Evolutionary conservation across 257 asterid genomes (phyloP).

Genomic region (Catharanthus roseus): DNA sequence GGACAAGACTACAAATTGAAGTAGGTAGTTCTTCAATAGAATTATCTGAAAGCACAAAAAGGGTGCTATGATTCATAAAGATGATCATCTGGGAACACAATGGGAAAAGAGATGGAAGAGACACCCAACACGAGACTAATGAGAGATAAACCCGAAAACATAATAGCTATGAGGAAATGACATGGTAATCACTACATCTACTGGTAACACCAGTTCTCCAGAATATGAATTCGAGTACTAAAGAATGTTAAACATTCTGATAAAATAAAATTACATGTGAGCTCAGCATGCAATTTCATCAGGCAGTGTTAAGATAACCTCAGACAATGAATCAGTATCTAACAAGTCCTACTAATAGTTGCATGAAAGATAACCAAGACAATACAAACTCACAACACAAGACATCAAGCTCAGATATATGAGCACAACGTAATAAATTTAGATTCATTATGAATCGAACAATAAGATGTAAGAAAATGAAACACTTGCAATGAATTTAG

Average conservation of each 20-base stretch:
- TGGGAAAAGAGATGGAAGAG: constrained; percentile 1
- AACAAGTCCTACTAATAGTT: neutral
- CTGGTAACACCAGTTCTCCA: neutral
- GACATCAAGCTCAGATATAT: neutral
- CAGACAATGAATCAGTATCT: neutral
- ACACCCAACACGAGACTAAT: neutral
- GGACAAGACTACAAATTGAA: constrained; percentile 75
- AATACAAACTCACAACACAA: neutral
- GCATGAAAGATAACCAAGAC: neutral
- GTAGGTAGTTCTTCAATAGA: constrained; percentile 81
- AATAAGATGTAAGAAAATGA: neutral
- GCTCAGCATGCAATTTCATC: neutral
- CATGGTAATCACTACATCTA: neutral
- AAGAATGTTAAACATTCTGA: neutral
- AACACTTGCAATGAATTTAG: neutral
- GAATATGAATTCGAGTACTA: neutral
- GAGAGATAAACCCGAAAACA: neutral
- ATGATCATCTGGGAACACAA: neutral
- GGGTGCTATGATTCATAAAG: constrained; percentile 2
- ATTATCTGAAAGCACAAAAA: constrained; percentile 50
- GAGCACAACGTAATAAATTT: neutral
- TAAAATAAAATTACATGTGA: neutral
- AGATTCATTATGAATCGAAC: neutral
- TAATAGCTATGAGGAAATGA: neutral
- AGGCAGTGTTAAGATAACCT: neutral